Conservation (phyloP, 2,329 filamentous ascomycete genomes). For the Verticillium zaregamsianum region DNA sequence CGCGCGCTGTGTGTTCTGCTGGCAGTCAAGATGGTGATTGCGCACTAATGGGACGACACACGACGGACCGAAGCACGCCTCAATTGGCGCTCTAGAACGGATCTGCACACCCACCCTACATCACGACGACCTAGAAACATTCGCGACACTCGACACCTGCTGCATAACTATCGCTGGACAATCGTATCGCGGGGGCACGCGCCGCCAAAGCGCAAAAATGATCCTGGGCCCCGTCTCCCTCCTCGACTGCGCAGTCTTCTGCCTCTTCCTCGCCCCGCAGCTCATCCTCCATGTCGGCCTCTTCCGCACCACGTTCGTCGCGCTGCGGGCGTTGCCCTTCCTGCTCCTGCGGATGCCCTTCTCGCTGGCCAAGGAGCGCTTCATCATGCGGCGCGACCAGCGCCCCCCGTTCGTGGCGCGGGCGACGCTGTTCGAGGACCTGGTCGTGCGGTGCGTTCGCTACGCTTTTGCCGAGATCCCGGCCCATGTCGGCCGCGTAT, state of each 20-base stretch:
- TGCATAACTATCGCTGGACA: not conserved
- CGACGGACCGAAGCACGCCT: not conserved
- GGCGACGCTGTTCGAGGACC: slow-evolving; percentile 71
- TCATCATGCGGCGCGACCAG: slow-evolving; percentile 35
- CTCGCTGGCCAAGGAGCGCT: slow-evolving; percentile 54
- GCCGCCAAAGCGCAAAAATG: slow-evolving; percentile 41
- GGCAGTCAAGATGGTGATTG: not conserved
- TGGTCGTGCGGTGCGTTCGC: slow-evolving; percentile 72
- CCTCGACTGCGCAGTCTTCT: slow-evolving; percentile 71
- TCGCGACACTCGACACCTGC: too few species aligned
- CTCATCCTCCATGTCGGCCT: slow-evolving; percentile 65
- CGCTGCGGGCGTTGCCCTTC: slow-evolving; percentile 63
- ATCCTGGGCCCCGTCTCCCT: slow-evolving; percentile 71
- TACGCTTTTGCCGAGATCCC: slow-evolving; percentile 73
- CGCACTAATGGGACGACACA: not conserved
- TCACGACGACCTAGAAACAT: not conserved
- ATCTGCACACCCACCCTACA: not conserved
- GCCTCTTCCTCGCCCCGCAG: slow-evolving; percentile 67
- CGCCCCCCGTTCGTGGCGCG: slow-evolving; percentile 55
- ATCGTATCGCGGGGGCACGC: too few species aligned
- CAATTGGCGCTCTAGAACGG: not conserved
- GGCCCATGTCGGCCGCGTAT: slow-evolving; percentile 64
- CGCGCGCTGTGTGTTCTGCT: not conserved
- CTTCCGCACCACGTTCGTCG: slow-evolving; percentile 52
- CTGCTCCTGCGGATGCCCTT: slow-evolving; percentile 58